Evolutionary conservation across 2,329 filamentous ascomycete genomes (phyloP), one percentile per base, ranked within the genome.

Genomic region (Didymella pomorum): DNA sequence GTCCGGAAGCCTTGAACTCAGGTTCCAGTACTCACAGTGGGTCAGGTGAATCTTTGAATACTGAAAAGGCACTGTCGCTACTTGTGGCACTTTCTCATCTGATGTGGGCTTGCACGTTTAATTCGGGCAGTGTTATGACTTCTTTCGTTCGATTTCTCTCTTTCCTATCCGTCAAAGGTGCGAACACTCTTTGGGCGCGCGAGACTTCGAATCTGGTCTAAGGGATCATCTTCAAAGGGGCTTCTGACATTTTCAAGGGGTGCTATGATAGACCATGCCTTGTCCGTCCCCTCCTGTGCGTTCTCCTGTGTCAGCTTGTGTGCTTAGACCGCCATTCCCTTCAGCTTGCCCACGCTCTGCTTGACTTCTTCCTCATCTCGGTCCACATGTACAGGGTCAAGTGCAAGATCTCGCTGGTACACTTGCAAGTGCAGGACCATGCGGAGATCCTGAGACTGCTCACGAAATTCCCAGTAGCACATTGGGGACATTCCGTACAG

Each of bases 391-490:
- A 29, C 10, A n/a, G 50, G 42, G 25, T 33, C 31, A 21, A 39
- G 16, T 18, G 35, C 23, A 8, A 29, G 29, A 1, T 23, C 2
- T 6, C 45, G 31, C 10, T 28, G 7, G 41, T 16, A 26, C 3
- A 12, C 18, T 5, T 45, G 20, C 12, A 16, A 16, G 2, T 31
- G 7, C 10, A 51, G 9, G 11, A 1, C 11, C 1, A 10, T 16
- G 16, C 47, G 54, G 25, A 31, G 4, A 4, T 12, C 20, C 10
- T 42, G 41, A 33, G 49, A 39, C 9, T 50, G 14, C 26, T 58
- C 56, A 25, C 50, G 49, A n/a, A 53, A 25, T 1, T 3, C 6
- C 50, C 56, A 52, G 14, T 58, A 58, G 21, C 23, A 35, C 41
- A 20, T 26, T 11, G 56, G 49, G 16, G 39, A 23, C 12, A 53